A percentile compares a stretch with the other conserved stretches of the same genome.
Evolutionary conservation across 441 rosid genomes (phyloP).

Genomic region (Populus trichocarpa): DNA sequence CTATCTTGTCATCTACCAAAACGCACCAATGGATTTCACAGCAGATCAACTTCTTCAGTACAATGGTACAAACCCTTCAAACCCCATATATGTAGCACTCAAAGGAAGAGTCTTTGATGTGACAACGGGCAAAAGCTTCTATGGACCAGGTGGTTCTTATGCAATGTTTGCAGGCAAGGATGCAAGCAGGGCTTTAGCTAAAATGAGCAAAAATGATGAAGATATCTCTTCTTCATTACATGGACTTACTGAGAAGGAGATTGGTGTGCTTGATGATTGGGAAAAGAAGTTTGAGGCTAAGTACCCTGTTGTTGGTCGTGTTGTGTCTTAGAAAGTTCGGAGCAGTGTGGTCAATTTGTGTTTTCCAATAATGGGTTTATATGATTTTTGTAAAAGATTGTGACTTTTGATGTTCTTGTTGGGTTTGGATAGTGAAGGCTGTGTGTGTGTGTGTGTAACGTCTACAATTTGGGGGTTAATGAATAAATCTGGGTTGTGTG

Average conservation of each 20-base stretch:
- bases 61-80: conserved; percentile 70
- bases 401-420: neutral
- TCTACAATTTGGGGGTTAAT: neutral
- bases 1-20: neutral
- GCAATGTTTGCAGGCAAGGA: conserved; percentile 77
- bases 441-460: neutral
- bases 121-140: conserved; percentile 71
- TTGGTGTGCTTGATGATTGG: conserved; percentile 73
- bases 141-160: conserved; percentile 73
- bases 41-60: conserved; percentile 55
- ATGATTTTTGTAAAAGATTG: neutral
- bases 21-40: conserved; percentile 60
- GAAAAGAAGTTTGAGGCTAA: conserved; percentile 85
- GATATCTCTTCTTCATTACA: conserved; percentile 62
- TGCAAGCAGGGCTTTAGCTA: conserved; percentile 85
- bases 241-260: conserved; percentile 78
- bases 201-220: conserved; percentile 90
- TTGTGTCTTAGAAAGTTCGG: conserved; percentile 25
- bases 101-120: conserved; percentile 81
- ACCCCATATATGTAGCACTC: conserved; percentile 81
- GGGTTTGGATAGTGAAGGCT: neutral
- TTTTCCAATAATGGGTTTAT: neutral
- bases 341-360: neutral
- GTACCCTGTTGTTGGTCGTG: conserved; percentile 82
- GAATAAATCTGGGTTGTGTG: conserved; percentile 20